phyloP scores from a whole-genome alignment of 306 rosid species.

The Quillaja saponaria region DNA sequence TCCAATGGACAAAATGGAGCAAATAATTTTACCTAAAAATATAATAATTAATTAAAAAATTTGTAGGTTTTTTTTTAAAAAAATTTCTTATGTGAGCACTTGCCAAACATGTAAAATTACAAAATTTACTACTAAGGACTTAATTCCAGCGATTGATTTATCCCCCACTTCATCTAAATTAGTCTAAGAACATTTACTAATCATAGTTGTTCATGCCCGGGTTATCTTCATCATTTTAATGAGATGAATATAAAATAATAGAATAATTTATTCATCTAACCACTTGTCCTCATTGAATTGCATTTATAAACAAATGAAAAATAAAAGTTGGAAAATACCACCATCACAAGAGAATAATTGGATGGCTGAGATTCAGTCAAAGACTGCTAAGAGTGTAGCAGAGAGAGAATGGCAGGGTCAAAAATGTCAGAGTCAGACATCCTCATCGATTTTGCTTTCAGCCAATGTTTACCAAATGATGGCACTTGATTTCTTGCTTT shows the following conservation, averaged over 20 bases:
- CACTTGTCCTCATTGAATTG: too few species aligned
- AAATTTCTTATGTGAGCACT: too few species aligned
- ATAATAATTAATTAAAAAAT: too few species aligned
- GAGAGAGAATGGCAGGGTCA: conserved; percentile 33
- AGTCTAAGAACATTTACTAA: too few species aligned
- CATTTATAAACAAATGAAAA: too few species aligned
- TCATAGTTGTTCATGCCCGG: background rate
- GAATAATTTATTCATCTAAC: background rate
- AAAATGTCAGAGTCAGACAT: conserved; percentile 63
- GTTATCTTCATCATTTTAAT: conserved; percentile 9
- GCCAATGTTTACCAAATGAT: conserved; percentile 36
- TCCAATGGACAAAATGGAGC: too few species aligned
- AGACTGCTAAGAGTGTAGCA: conserved; percentile 31
- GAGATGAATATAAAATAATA: background rate
- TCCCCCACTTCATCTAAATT: too few species aligned
- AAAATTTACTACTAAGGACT: too few species aligned
- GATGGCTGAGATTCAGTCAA: conserved; percentile 68
- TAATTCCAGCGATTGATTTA: too few species aligned
- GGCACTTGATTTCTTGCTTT: conserved; percentile 37
- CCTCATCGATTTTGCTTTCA: conserved; percentile 39
- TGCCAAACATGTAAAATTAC: too few species aligned
- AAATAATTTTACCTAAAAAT: too few species aligned
- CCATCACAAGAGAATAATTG: conserved; percentile 18
- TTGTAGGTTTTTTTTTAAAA: too few species aligned
- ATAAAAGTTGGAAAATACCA: background rate